These are phyloP conservation scores for Aspergillus sp. DNA, from an alignment of 2,329 filamentous ascomycete genomes.

Conservation along the genomic window DNA sequence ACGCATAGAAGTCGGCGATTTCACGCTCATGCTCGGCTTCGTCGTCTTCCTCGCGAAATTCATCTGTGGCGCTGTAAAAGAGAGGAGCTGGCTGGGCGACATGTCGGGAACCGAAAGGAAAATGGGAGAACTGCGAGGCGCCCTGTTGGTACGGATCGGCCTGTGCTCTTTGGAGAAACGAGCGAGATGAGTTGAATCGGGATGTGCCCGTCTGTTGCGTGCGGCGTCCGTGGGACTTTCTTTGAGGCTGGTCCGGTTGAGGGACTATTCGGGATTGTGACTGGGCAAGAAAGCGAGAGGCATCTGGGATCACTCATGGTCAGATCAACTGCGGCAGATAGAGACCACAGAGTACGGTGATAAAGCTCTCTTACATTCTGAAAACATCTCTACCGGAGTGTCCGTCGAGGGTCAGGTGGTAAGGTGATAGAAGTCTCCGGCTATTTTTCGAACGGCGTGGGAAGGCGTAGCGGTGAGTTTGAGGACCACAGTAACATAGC, in stretches of 20 bases:
- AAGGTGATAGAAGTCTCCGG: neutral
- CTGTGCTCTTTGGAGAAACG: constrained; percentile 52
- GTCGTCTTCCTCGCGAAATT: constrained; percentile 90
- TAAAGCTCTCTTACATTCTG: constrained; percentile 69
- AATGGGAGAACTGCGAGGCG: constrained; percentile 69
- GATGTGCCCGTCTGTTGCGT: constrained; percentile 46
- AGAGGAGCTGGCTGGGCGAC: constrained; percentile 79
- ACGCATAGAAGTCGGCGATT: constrained; percentile 87
- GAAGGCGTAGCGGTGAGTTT: neutral
- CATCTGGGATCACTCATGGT: constrained; percentile 56
- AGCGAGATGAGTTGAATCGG: constrained; percentile 50
- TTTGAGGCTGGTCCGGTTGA: constrained; percentile 55
- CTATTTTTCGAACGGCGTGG: neutral
- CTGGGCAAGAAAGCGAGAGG: constrained; percentile 92
- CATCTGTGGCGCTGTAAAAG: constrained; percentile 90
- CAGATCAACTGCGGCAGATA: neutral
- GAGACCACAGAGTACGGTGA: neutral
- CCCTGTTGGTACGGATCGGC: constrained; percentile 78
- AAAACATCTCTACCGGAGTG: constrained; percentile 63
- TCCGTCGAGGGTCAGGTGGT: constrained; percentile 5
- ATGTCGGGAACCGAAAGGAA: constrained; percentile 77
- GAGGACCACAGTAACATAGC: neutral
- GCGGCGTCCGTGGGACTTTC: constrained; percentile 49
- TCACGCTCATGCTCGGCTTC: constrained; percentile 87
- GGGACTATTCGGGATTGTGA: constrained; percentile 88